Percentiles rank a stretch among this genome's conserved stretches.
These are phyloP conservation scores for Lepiota subincarnata DNA, from an alignment of 768 basidiomycete species.

Conservation along the genomic window DNA sequence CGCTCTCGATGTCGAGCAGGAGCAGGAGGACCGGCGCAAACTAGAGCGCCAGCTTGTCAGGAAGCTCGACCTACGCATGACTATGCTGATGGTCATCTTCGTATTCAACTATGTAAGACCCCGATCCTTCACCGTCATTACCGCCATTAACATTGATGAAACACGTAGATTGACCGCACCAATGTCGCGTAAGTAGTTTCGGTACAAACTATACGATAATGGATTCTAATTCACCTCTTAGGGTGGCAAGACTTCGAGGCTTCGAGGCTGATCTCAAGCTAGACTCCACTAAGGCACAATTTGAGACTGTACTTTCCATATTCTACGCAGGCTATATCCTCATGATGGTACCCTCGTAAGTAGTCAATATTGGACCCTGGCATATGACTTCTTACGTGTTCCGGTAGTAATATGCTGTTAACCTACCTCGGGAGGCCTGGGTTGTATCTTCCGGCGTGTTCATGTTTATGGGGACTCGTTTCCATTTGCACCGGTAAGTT, in stretches of 20 bases:
- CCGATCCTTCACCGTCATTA: not conserved
- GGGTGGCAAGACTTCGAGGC: conserved; percentile 52
- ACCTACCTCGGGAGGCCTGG: conserved; percentile 52
- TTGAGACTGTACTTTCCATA: conserved; percentile 45
- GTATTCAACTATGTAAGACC: conserved; percentile 20
- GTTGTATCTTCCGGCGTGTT: conserved; percentile 47
- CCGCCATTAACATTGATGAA: not conserved
- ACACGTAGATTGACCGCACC: conserved; percentile 49
- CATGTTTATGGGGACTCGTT: conserved; percentile 50
- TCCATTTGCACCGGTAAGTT: conserved; percentile 35
- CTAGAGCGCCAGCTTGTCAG: conserved; percentile 23
- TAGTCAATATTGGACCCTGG: not conserved
- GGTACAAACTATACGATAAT: not conserved
- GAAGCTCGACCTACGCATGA: conserved; percentile 37
- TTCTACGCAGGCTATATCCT: conserved; percentile 37
- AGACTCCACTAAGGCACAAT: conserved; percentile 35
- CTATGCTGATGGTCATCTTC: conserved; percentile 24
- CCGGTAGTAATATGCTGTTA: conserved; percentile 51
- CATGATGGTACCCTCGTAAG: conserved; percentile 29
- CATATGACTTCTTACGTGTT: too few relatives aligned
- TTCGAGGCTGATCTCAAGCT: conserved; percentile 48
- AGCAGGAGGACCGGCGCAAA: not conserved
- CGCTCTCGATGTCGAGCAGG: not conserved
- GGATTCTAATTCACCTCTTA: conserved; percentile 16
- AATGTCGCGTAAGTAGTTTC: conserved; percentile 41